Evolutionary conservation across 768 basidiomycete genomes (phyloP).

Genomic region (Coprinopsis marcescibilis): DNA sequence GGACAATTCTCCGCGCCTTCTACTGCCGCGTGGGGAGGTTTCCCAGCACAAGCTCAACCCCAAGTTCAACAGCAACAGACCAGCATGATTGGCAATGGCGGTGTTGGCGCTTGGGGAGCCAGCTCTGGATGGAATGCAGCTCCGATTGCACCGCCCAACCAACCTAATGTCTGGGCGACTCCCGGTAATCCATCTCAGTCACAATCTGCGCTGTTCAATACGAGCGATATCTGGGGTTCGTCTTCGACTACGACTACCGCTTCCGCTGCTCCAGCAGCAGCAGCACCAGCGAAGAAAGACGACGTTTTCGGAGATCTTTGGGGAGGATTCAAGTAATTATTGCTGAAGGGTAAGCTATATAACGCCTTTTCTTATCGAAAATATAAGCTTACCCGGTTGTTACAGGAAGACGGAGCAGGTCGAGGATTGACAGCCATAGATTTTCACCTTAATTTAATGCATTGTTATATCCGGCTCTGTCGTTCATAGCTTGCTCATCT

Average conservation of each 20-base stretch:
- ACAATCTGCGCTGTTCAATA: constrained; percentile 36
- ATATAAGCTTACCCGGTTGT: too few relatives aligned
- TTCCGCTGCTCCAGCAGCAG: not conserved
- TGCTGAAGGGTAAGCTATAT: too few relatives aligned
- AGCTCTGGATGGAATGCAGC: constrained; percentile 56
- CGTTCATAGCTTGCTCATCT: too few relatives aligned
- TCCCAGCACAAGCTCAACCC: constrained; percentile 23
- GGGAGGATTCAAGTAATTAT: constrained; percentile 74
- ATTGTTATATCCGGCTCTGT: too few relatives aligned
- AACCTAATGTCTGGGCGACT: not conserved
- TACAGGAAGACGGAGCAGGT: too few relatives aligned
- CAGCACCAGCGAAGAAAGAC: constrained; percentile 48
- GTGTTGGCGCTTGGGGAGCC: constrained; percentile 60
- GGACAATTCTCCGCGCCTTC: constrained; percentile 29
- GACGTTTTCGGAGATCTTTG: constrained; percentile 81
- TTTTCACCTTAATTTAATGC: too few relatives aligned
- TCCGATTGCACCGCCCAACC: constrained; percentile 12
- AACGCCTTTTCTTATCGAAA: too few relatives aligned
- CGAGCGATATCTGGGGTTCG: constrained; percentile 58
- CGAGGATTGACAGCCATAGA: too few relatives aligned
- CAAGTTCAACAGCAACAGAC: constrained; percentile 22
- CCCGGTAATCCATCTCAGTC: constrained; percentile 21
- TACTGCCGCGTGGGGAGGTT: constrained; percentile 19
- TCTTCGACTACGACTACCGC: constrained; percentile 11
- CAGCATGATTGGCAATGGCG: constrained; percentile 50